These are phyloP conservation scores for Calonectria leucothoes DNA, from an alignment of 2,329 filamentous ascomycete genomes.

Conservation along the genomic window DNA sequence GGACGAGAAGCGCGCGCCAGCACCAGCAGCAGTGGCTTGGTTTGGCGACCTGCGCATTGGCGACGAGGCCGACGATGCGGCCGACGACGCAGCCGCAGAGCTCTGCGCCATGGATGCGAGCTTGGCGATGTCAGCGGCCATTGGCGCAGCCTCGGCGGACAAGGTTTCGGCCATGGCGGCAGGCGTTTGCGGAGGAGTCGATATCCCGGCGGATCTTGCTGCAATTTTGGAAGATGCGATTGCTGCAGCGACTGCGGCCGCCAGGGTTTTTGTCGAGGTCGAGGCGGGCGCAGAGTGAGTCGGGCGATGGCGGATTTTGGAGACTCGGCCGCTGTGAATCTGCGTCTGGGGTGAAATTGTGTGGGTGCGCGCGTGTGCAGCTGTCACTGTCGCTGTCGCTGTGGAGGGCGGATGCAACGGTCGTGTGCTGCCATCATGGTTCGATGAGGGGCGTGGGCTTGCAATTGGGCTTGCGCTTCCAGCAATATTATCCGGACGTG, in stretches of 20 bases:
- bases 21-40: not conserved
- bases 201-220: conserved; percentile 6
- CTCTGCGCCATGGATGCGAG: conserved; percentile 17
- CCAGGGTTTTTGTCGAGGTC: conserved; percentile 27
- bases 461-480: conserved; percentile 20
- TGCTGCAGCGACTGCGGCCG: conserved; percentile 33
- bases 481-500: conserved; percentile 22
- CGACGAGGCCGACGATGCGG: conserved; percentile 9
- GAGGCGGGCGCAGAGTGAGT: conserved; percentile 35
- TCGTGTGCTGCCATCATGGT: conserved; percentile 24
- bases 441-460: conserved; percentile 27
- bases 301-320: conserved; percentile 37
- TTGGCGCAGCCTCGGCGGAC: conserved; percentile 6
- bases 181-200: not conserved
- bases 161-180: not conserved
- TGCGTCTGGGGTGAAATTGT: conserved; percentile 19
- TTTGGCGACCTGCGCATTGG: conserved; percentile 3
- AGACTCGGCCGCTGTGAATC: conserved; percentile 41
- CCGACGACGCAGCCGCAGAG: not conserved
- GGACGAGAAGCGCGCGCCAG: not conserved
- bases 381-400: not conserved
- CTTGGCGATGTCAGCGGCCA: conserved; percentile 10
- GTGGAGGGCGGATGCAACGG: not conserved
- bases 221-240: conserved; percentile 19
- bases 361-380: conserved; percentile 1